These are phyloP conservation scores for Blakeslea trispora DNA, from an alignment of 371 early-diverging fungal genomes.

Conservation along the genomic window DNA sequence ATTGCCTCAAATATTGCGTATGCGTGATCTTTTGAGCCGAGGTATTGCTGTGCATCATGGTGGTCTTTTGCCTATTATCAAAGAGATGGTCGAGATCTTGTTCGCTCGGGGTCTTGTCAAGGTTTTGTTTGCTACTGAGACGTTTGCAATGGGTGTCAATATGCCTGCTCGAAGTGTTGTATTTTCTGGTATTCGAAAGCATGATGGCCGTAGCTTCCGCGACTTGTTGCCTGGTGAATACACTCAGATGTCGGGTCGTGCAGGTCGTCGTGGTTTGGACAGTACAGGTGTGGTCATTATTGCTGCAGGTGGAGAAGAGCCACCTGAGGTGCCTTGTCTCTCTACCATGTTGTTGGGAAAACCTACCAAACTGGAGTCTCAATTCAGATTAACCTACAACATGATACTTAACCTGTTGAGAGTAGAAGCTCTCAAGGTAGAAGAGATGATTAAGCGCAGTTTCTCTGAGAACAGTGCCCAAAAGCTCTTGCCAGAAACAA, in stretches of 20 bases:
- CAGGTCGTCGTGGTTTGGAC: constrained; percentile 98
- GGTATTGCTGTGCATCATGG: constrained; percentile 99
- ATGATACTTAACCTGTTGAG: constrained; percentile 98
- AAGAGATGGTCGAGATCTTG: constrained; percentile 98
- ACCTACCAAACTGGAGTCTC: constrained; percentile 92
- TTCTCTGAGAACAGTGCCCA: constrained; percentile 93
- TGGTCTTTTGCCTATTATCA: constrained; percentile 97
- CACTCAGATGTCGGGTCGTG: constrained; percentile 99
- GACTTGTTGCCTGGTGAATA: constrained; percentile 95
- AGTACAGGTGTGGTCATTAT: constrained; percentile 94
- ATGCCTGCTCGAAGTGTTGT: constrained; percentile 98
- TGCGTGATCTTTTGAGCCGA: constrained; percentile 82
- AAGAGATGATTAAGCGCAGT: constrained; percentile 97
- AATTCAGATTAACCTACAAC: constrained; percentile 98
- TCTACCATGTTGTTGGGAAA: constrained; percentile 83
- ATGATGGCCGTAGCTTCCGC: constrained; percentile 87
- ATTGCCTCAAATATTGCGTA: constrained; percentile 91
- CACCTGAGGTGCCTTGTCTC: constrained; percentile 66
- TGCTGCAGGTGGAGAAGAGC: constrained; percentile 68
- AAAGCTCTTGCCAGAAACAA: constrained; percentile 75
- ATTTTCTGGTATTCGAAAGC: constrained; percentile 91
- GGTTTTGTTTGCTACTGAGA: constrained; percentile 65
- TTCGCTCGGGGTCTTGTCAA: constrained; percentile 93
- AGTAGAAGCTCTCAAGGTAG: constrained; percentile 96
- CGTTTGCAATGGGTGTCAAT: constrained; percentile 90